Evolutionary conservation across 257 asterid genomes (phyloP).

Genomic region (Solanum pimpinellifolium): DNA sequence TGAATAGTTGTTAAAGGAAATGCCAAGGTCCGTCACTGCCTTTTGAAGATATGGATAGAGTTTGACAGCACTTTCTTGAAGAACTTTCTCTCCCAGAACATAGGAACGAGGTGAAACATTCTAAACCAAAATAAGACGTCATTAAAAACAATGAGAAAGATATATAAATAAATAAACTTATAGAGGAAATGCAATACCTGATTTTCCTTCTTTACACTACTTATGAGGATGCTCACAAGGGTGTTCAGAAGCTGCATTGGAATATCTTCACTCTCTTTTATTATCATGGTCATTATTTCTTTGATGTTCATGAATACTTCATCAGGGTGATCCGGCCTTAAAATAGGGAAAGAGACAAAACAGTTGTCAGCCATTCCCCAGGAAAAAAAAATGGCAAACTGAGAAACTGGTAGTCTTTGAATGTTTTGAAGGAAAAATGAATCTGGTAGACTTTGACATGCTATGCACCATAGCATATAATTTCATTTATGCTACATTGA

Average conservation of each 20-base stretch:
- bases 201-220: constrained; percentile 35
- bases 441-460: background rate
- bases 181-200: constrained; percentile 21
- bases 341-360: constrained; percentile 1
- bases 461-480: background rate
- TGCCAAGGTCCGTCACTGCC: background rate
- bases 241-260: constrained; percentile 34
- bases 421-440: background rate
- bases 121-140: constrained; percentile 1
- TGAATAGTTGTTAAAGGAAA: background rate
- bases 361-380: background rate
- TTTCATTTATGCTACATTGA: background rate
- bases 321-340: constrained; percentile 31
- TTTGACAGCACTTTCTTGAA: constrained; percentile 1
- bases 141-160: background rate
- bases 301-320: constrained; percentile 28
- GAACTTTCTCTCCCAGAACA: constrained; percentile 8
- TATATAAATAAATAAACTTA: background rate
- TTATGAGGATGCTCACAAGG: constrained; percentile 21
- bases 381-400: background rate
- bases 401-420: background rate
- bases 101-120: constrained; percentile 3
- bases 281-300: constrained; percentile 33
- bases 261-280: constrained; percentile 39
- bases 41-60: background rate